Base-by-base conservation (phyloP, 805 yeast species). In the Ogataea kodamae region DNA sequence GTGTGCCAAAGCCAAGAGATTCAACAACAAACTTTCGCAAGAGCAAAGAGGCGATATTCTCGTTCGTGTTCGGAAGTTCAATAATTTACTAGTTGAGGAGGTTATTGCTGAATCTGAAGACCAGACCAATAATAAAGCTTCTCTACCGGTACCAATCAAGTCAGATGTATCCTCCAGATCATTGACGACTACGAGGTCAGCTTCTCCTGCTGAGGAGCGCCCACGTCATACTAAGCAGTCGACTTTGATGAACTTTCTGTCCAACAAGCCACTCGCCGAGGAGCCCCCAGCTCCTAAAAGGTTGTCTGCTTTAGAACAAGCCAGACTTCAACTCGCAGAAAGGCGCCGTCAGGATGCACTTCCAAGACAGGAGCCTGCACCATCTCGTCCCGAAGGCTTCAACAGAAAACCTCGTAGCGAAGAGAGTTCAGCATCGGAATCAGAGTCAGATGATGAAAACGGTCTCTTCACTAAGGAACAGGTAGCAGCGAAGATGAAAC, bases 1-100 rank as follows among this genome's bases (percentile, higher is more conserved):
- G 49, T 88, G 82, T 22, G 65, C 77, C 2, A 76, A 72, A 40
- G 80, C 86, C 0, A 78, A 75, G 45, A 75, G 69, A 43, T 80
- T 70, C 53, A 81, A 81, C 39, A 87, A 80, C 52, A 84, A 78
- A 52, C 62, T 90, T 26, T 70, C 78, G 1, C 77, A 71, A 17
- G 74, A 74, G 25, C 95, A 88, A 51, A 64, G 82, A 5, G 62
- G 68, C 14, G 80, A 77, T 30, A 72, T 89, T 21, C 54, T 87
- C 22, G 61, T 73, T 1, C 72, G 75, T 42, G 87, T 86, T 0
- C 66, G 76, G 38, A 63, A 61, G 17, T 70, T 80, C 40, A 76
- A 83, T 49, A 55, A 57, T 5, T 60, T 56, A 0, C 49, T 80
- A 31, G 87, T 82, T 7, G 78, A 77, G 12, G 49, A 49, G n/a